Conservation (phyloP, 371 early-diverging fungal species). For the Mucor indicus region DNA sequence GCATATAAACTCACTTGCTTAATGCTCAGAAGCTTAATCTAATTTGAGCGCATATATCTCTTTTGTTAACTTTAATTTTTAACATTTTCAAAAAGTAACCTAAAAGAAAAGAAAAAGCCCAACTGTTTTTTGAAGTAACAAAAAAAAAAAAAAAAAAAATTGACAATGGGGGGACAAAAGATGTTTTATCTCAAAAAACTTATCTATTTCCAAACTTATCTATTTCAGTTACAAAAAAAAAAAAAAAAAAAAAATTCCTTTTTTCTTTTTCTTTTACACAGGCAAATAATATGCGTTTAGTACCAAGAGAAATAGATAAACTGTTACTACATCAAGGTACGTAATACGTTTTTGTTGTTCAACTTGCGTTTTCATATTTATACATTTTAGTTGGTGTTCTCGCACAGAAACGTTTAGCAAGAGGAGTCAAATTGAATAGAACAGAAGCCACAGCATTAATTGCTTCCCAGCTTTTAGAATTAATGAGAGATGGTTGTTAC, state of each 20-base stretch:
- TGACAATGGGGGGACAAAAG: too few relatives aligned
- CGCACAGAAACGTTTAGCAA: slow-evolving; percentile 87
- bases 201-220: too few relatives aligned
- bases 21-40: too few relatives aligned
- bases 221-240: not conserved
- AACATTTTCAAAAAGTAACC: too few relatives aligned
- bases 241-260: not conserved
- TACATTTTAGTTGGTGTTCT: slow-evolving; percentile 65
- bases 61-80: too few relatives aligned
- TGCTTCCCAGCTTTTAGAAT: slow-evolving; percentile 80
- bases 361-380: not conserved
- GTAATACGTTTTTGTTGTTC: too few relatives aligned
- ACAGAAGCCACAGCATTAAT: slow-evolving; percentile 86
- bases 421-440: slow-evolving; percentile 85
- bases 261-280: not conserved
- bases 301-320: slow-evolving; percentile 91
- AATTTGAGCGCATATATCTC: too few relatives aligned
- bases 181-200: too few relatives aligned
- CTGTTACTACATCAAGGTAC: slow-evolving; percentile 71
- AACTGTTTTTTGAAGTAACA: too few relatives aligned
- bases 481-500: slow-evolving; percentile 84
- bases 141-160: too few relatives aligned
- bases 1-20: too few relatives aligned
- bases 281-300: slow-evolving; percentile 52
- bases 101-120: too few relatives aligned